Conservation (phyloP, 2,329 filamentous ascomycete species). For the Talaromyces atroroseus region DNA sequence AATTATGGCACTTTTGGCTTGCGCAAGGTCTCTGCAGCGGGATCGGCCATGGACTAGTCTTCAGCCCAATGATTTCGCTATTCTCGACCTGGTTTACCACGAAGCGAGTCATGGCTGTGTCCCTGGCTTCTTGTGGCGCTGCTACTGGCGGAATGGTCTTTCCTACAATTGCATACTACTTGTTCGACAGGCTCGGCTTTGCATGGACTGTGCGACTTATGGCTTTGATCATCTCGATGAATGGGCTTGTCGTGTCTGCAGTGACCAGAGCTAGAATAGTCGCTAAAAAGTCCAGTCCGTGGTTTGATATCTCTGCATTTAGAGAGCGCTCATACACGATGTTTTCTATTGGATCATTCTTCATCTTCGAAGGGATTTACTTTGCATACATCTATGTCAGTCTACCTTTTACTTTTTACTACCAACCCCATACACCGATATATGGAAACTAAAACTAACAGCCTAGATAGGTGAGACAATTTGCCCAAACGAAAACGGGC, state of each 20-base stretch:
- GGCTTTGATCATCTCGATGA: neutral
- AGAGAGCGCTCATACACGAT: neutral
- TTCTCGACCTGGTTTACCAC: slow-evolving; percentile 8
- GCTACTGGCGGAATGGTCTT: slow-evolving; percentile 42
- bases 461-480: slow-evolving; percentile 1
- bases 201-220: slow-evolving; percentile 6
- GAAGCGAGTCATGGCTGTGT: slow-evolving; percentile 35
- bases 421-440: neutral
- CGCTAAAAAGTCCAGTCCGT: neutral
- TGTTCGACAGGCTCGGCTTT: slow-evolving; percentile 4
- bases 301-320: slow-evolving; percentile 2
- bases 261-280: neutral
- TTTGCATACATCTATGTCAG: slow-evolving; percentile 8
- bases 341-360: slow-evolving; percentile 4
- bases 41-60: slow-evolving; percentile 40
- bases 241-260: neutral
- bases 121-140: slow-evolving; percentile 32
- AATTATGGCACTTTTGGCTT: slow-evolving; percentile 44
- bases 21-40: slow-evolving; percentile 39
- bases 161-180: slow-evolving; percentile 34
- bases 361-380: slow-evolving; percentile 2
- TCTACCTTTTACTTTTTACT: neutral
- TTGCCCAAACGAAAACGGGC: neutral
- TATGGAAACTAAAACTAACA: neutral
- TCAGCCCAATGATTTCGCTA: slow-evolving; percentile 31